Percentiles rank a stretch among this genome's conserved stretches.
phyloP scores from a whole-genome alignment of 257 asterid genomes.

The Solanum lycopersicoides region DNA sequence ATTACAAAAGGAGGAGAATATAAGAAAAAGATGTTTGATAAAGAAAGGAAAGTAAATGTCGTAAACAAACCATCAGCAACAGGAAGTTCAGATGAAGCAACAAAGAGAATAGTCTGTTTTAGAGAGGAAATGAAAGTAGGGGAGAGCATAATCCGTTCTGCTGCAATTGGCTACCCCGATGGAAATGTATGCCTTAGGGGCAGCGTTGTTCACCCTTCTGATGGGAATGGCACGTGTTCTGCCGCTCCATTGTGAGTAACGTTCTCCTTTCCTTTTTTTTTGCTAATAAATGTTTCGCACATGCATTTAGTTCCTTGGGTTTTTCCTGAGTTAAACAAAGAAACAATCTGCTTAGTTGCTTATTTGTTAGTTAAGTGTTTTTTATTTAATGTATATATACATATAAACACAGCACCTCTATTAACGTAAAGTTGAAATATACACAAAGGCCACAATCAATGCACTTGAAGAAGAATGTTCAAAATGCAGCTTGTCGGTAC shows the following conservation, averaged over 20 bases:
- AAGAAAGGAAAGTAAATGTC: neutral
- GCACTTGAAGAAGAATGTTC: neutral
- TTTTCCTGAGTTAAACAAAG: neutral
- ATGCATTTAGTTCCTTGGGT: neutral
- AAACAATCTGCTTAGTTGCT: neutral
- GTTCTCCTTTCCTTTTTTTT: neutral
- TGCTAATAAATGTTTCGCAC: neutral
- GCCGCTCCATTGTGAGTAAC: slow-evolving; percentile 29
- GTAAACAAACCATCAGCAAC: slow-evolving; percentile 10
- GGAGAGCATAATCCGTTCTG: neutral
- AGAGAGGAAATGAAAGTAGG: slow-evolving; percentile 5
- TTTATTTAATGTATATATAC: neutral
- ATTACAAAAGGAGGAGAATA: slow-evolving; percentile 3
- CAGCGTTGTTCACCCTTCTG: slow-evolving; percentile 2
- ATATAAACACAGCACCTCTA: neutral
- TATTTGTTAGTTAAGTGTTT: neutral
- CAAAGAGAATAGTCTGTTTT: slow-evolving; percentile 5
- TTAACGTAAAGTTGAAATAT: neutral
- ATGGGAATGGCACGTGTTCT: slow-evolving; percentile 7
- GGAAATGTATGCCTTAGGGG: neutral
- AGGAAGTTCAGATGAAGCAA: neutral
- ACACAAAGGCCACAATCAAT: neutral
- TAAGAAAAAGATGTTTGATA: neutral
- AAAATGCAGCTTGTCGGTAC: neutral
- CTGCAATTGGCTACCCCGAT: neutral